A percentile compares a stretch with the other conserved stretches of the same genome.
Evolutionary conservation across 495 filamentous ascomycete genomes (phyloP).

Genomic region (Lasiosphaeriaceae sp.): DNA sequence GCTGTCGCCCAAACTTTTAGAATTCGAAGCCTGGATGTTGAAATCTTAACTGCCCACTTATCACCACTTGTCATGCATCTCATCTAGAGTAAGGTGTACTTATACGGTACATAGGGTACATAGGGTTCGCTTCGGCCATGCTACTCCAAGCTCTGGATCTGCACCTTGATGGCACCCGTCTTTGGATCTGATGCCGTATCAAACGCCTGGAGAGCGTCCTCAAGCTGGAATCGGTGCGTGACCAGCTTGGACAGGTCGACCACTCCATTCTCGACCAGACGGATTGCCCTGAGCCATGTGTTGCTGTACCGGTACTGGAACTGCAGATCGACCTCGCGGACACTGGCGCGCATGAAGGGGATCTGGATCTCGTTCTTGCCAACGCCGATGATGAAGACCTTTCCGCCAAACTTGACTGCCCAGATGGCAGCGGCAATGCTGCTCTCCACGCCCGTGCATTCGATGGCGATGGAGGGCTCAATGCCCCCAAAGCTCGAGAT

Average conservation of each 20-base stretch:
- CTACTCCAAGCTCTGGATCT: slow-evolving; percentile 63
- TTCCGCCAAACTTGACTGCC: slow-evolving; percentile 85
- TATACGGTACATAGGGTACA: neutral
- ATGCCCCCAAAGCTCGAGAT: slow-evolving; percentile 63
- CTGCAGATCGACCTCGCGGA: slow-evolving; percentile 86
- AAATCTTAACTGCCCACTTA: neutral
- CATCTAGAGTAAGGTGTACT: neutral
- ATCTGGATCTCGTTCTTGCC: slow-evolving; percentile 92
- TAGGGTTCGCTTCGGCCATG: neutral
- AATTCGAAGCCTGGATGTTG: no score
- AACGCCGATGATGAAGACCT: slow-evolving; percentile 90
- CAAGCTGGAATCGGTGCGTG: slow-evolving; percentile 79
- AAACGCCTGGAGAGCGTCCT: slow-evolving; percentile 87
- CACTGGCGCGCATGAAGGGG: slow-evolving; percentile 87
- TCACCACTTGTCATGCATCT: neutral
- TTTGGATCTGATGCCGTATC: slow-evolving; percentile 79
- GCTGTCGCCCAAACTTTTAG: no score
- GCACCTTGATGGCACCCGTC: slow-evolving; percentile 92
- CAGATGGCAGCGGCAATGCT: slow-evolving; percentile 80
- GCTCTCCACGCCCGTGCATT: slow-evolving; percentile 93
- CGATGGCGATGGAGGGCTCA: slow-evolving; percentile 72
- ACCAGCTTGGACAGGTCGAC: slow-evolving; percentile 76
- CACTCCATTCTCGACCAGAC: slow-evolving; percentile 76
- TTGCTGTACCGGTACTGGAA: slow-evolving; percentile 96
- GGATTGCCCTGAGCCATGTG: slow-evolving; percentile 91